Percentiles rank a stretch among this genome's conserved stretches.
Evolutionary conservation across 805 yeast species (phyloP).

Genomic region (Candida silvatica): DNA sequence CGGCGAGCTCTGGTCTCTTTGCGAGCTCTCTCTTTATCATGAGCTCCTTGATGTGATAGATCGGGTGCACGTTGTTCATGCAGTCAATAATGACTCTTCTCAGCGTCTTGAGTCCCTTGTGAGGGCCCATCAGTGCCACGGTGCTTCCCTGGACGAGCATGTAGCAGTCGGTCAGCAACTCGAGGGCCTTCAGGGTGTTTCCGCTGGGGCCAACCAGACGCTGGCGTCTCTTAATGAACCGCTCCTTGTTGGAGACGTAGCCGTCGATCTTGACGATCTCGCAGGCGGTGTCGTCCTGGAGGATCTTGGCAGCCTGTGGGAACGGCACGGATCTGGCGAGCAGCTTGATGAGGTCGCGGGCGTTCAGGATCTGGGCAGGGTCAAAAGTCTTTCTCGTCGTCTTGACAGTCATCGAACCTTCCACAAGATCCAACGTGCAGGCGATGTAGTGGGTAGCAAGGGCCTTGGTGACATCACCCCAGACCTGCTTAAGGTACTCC

Average conservation of each 20-base stretch:
- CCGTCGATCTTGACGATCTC: slow-evolving; percentile 94
- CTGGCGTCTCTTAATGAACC: slow-evolving; percentile 93
- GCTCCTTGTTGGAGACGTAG: slow-evolving; percentile 80
- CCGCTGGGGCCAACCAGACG: slow-evolving; percentile 96
- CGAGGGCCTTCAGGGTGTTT: slow-evolving; percentile 91
- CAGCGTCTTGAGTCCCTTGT: slow-evolving; percentile 82
- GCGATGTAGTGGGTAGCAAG: slow-evolving; percentile 66
- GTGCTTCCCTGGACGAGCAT: slow-evolving; percentile 96
- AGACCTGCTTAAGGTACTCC: slow-evolving; percentile 73
- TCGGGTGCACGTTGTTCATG: slow-evolving; percentile 96
- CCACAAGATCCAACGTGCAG: slow-evolving; percentile 85
- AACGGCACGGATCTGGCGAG: slow-evolving; percentile 94
- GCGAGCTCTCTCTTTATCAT: slow-evolving; percentile 96
- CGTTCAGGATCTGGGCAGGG: slow-evolving; percentile 88
- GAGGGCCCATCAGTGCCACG: slow-evolving; percentile 95
- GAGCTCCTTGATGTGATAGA: slow-evolving; percentile 91
- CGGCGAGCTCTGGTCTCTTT: slow-evolving; percentile 88
- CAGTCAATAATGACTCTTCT: slow-evolving; percentile 96
- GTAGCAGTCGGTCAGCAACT: slow-evolving; percentile 90
- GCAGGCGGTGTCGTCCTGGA: slow-evolving; percentile 90
- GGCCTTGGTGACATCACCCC: slow-evolving; percentile 88
- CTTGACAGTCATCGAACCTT: slow-evolving; percentile 95
- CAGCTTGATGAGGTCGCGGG: slow-evolving; percentile 88
- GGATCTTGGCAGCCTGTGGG: slow-evolving; percentile 88
- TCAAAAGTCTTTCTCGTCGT: slow-evolving; percentile 94